phyloP scores from a whole-genome alignment of 192 early-diverging fungal genomes.

The Podila clonocystis region DNA sequence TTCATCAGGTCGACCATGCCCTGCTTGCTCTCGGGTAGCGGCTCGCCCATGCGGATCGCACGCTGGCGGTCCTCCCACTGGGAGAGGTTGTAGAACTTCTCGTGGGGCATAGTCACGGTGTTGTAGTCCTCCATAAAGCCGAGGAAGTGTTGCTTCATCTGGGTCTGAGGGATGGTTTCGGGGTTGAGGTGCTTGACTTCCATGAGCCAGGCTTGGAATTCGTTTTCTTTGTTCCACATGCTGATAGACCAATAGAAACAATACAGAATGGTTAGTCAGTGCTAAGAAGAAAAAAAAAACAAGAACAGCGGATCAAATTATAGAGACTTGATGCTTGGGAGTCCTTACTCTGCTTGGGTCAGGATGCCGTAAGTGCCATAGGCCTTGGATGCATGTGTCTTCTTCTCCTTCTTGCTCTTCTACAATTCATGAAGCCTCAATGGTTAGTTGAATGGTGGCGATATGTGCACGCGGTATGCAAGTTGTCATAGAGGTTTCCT shows the following conservation, averaged over 20 bases:
- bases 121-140: constrained; percentile 73
- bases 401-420: constrained; percentile 57
- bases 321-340: not conserved
- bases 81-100: constrained; percentile 64
- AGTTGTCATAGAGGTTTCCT: not conserved
- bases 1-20: constrained; percentile 54
- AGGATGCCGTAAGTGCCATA: constrained; percentile 66
- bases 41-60: constrained; percentile 58
- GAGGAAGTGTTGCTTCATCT: constrained; percentile 62
- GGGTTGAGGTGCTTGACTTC: constrained; percentile 60
- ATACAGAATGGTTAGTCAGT: not conserved
- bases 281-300: not conserved
- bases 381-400: constrained; percentile 44
- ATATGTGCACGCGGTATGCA: too few species aligned
- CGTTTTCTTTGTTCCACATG: constrained; percentile 54
- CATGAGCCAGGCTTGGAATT: constrained; percentile 67
- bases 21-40: constrained; percentile 8
- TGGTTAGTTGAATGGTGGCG: not conserved
- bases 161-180: constrained; percentile 57
- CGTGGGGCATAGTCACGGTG: constrained; percentile 69
- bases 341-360: constrained; percentile 60
- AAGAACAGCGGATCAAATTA: too few species aligned
- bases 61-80: constrained; percentile 62
- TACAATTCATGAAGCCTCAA: not conserved
- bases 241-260: not conserved